A percentile compares a stretch with the other conserved stretches of the same genome.
Conservation (phyloP, 2,329 filamentous ascomycete genomes). For the Huntiella bhutanensis region DNA sequence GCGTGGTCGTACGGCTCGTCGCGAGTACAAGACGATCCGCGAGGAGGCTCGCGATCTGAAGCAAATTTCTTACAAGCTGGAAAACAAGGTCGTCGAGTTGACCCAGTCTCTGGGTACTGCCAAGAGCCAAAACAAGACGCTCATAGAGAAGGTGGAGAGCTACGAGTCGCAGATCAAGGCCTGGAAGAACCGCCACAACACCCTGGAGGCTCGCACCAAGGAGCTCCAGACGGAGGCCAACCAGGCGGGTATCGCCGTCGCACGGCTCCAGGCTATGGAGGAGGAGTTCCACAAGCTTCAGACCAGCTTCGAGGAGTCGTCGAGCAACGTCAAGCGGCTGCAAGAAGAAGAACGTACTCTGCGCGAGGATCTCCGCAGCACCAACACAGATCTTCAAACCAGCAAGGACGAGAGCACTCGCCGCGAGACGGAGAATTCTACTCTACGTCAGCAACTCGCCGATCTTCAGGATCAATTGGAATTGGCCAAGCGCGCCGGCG, state of each 20-base stretch:
- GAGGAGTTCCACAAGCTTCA: conserved; percentile 90
- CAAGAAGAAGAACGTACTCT: conserved; percentile 85
- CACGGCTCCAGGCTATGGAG: conserved; percentile 77
- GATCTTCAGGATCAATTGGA: conserved; percentile 89
- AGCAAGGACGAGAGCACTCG: conserved; percentile 56
- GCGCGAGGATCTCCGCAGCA: conserved; percentile 60
- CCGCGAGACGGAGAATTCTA: conserved; percentile 70
- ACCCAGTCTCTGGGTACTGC: conserved; percentile 83
- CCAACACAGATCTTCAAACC: conserved; percentile 63
- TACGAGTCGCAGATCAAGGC: conserved; percentile 93
- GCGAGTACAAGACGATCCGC: conserved; percentile 72
- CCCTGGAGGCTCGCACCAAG: conserved; percentile 73
- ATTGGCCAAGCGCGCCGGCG: conserved; percentile 52
- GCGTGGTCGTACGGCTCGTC: conserved; percentile 67
- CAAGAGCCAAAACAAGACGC: conserved; percentile 83
- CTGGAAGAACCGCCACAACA: conserved; percentile 83
- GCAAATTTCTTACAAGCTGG: conserved; percentile 97
- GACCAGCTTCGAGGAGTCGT: conserved; percentile 73
- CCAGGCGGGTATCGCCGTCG: conserved; percentile 87
- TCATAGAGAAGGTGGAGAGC: conserved; percentile 77
- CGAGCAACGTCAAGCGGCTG: conserved; percentile 75
- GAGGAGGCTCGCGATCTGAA: conserved; percentile 96
- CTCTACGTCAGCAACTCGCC: conserved; percentile 68
- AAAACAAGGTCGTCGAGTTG: conserved; percentile 98
- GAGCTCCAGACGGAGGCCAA: conserved; percentile 94